phyloP scores from a whole-genome alignment of 257 asterid genomes.

The Solanum microdontum region DNA sequence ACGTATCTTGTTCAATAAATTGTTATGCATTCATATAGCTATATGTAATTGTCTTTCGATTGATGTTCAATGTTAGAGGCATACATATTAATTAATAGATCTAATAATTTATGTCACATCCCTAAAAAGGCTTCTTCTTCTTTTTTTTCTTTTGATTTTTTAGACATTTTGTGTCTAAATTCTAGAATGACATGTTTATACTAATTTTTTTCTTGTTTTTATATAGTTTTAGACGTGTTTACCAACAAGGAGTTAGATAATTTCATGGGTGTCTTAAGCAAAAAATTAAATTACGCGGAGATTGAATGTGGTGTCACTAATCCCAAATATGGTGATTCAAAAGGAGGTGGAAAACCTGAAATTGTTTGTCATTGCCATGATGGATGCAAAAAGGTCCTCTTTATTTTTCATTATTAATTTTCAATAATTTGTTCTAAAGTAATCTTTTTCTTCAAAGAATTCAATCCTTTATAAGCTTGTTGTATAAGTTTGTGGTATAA shows the following conservation, averaged over 20 bases:
- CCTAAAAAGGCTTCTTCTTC: background rate
- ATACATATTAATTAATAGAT: background rate
- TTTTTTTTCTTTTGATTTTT: background rate
- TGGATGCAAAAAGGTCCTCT: conserved; percentile 11
- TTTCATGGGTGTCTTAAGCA: background rate
- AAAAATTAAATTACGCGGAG: conserved; percentile 5
- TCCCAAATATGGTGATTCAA: conserved; percentile 23
- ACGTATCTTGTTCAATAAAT: background rate
- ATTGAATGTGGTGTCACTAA: conserved; percentile 25
- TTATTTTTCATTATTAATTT: background rate
- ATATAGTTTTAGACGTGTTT: background rate
- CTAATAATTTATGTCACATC: background rate
- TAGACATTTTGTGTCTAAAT: background rate
- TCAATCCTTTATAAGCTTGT: background rate
- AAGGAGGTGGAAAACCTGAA: conserved; percentile 20
- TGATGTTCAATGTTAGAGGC: background rate
- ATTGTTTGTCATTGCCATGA: conserved; percentile 15
- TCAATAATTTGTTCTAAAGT: background rate
- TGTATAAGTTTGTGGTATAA: background rate
- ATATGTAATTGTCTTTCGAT: background rate
- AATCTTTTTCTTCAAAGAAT: background rate
- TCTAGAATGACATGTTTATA: background rate
- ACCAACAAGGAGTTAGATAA: background rate
- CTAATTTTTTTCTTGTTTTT: background rate
- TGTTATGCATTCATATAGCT: background rate